A percentile compares a stretch with the other conserved stretches of the same genome.
Conservation (phyloP, 768 basidiomycete genomes). For the Lyophyllum shimeji region DNA sequence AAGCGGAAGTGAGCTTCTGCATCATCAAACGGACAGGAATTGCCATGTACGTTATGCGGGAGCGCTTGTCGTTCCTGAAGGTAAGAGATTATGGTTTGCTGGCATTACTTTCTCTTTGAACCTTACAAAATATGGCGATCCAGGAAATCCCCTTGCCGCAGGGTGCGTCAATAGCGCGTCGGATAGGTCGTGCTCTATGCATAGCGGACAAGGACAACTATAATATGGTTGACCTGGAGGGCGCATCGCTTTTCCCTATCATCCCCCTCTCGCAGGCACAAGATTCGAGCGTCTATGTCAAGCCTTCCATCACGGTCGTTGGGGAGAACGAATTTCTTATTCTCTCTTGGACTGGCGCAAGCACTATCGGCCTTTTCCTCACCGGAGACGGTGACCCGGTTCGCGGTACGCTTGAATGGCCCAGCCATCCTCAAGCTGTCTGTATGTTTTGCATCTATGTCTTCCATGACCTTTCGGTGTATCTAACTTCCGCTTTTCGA, state of each 20-base stretch:
- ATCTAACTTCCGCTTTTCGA: background rate
- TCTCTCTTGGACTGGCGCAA: constrained; percentile 78
- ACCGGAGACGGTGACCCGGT: constrained; percentile 85
- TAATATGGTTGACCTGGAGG: constrained; percentile 77
- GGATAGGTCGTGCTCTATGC: constrained; percentile 64
- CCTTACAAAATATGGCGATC: background rate
- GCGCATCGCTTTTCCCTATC: constrained; percentile 65
- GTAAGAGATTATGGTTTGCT: constrained; percentile 29
- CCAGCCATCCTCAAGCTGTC: constrained; percentile 70
- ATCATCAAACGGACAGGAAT: constrained; percentile 69
- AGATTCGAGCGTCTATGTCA: constrained; percentile 36
- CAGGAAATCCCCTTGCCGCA: constrained; percentile 73
- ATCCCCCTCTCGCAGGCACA: constrained; percentile 76
- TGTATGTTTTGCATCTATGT: constrained; percentile 48
- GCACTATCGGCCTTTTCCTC: constrained; percentile 85
- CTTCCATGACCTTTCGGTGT: background rate
- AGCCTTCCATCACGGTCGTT: constrained; percentile 76
- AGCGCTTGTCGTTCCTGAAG: constrained; percentile 61
- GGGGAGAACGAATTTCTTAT: constrained; percentile 81
- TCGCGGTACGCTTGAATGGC: constrained; percentile 87
- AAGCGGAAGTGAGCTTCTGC: constrained; percentile 64
- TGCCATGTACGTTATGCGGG: constrained; percentile 63
- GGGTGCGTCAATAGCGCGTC: constrained; percentile 58
- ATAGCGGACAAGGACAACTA: constrained; percentile 74
- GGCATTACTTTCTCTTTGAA: too few relatives aligned